Evolutionary conservation across 805 yeast species (phyloP), one percentile per base, ranked within the genome.

Genomic region (Cyberlindnera mrakii): DNA sequence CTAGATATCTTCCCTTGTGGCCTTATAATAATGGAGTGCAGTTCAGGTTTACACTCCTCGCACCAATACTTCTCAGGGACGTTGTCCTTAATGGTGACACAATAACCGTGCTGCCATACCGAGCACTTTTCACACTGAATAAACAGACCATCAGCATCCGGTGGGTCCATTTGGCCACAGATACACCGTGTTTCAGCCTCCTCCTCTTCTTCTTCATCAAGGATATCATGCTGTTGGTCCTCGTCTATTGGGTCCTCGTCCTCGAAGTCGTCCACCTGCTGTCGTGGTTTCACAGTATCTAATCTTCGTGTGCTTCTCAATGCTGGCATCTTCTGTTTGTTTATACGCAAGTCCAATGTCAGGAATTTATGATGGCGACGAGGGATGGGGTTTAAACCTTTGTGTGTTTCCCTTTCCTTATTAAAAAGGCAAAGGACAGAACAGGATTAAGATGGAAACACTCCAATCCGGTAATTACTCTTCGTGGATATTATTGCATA

Each of bases 101-200:
- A 91, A 65, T 72, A 87, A 2, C 97, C 98, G 62, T 91, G 99
- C 63, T 91, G 99, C 99, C 99, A 91, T 7, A 84, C 96, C 16
- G 86, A 80, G 66, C 99, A 91, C 49, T 75, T 74, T 57, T 93
- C 99, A 71, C 95, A 85, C 57, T 85, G 93, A 51, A 85, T 85
- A 58, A 77, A 85, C 40, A 84, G 70, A 3, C 91, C 93, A 64
- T 65, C 64, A 23, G 60, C 70, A 44, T 70, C 74, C 5, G 72
- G 70, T 2, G 74, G 73, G 31, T 71, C 74, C 11, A 56, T 32
- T 39, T 68, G 64, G 1, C 68, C 71, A 54, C 76, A 71, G 3
- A 71, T 55, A 55, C 76, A 71, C 25, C 75, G 54, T 0, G 76
- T 71, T 42, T 68, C 74, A 6, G 67, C 71, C 35, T 66, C 72